A percentile compares a stretch with the other conserved stretches of the same genome.
phyloP scores from a whole-genome alignment of 163 green algal genomes.

The Scenedesmus sp. region DNA sequence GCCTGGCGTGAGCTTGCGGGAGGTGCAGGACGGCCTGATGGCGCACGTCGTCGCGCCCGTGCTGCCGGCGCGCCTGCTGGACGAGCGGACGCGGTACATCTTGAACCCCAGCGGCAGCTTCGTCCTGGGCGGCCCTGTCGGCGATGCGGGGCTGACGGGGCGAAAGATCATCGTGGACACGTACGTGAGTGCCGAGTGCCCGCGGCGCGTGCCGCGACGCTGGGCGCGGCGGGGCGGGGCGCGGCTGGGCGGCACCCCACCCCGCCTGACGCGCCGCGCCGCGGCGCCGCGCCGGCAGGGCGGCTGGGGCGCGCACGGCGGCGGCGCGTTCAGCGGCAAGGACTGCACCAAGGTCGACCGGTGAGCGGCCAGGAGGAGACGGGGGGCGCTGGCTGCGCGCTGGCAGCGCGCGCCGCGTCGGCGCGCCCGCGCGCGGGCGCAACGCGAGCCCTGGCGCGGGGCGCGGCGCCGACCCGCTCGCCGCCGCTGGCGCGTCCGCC shows the following conservation, averaged over 20 bases:
- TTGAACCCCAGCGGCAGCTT: conserved; percentile 98
- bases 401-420: too few species aligned
- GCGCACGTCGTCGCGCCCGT: conserved; percentile 83
- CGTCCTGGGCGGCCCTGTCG: conserved; percentile 94
- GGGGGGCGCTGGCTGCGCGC: too few species aligned
- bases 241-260: too few species aligned
- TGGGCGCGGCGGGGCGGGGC: too few species aligned
- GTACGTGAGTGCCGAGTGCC: conserved; percentile 83
- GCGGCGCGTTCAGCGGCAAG: conserved; percentile 98
- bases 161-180: conserved; percentile 99
- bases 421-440: too few species aligned
- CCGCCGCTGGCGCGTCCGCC: too few species aligned
- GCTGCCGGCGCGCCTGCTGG: conserved; percentile 83
- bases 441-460: neutral
- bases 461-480: too few species aligned
- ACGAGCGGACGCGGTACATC: conserved; percentile 98
- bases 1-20: conserved; percentile 88
- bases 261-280: too few species aligned
- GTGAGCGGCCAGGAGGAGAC: too few species aligned
- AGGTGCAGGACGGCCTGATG: conserved; percentile 84
- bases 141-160: conserved; percentile 97
- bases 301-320: conserved; percentile 98
- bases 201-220: too few species aligned
- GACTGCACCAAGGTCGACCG: conserved; percentile 99
- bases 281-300: too few species aligned